These are phyloP conservation scores for Lignosus rhinocerotis DNA, from an alignment of 1,284 basidiomycete genomes.

Conservation along the genomic window DNA sequence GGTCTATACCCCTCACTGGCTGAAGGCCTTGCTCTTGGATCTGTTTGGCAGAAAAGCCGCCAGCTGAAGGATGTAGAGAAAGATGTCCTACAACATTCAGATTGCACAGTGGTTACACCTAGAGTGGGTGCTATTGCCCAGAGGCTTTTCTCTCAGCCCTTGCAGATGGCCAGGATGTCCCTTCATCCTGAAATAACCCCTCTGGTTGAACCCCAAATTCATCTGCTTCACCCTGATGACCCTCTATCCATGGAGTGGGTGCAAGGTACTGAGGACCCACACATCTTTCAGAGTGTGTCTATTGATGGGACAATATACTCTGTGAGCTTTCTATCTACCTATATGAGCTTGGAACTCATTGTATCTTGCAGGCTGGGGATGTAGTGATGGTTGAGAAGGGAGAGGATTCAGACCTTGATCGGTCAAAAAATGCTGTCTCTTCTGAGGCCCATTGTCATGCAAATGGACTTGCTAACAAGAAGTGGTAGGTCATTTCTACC, in stretches of 20 bases:
- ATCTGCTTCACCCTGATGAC: constrained; percentile 43
- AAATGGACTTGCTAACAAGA: constrained; percentile 47
- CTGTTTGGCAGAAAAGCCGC: neutral
- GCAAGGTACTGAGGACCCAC: constrained; percentile 24
- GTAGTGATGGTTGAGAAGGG: constrained; percentile 59
- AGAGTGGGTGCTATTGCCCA: constrained; percentile 47
- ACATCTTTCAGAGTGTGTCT: constrained; percentile 44
- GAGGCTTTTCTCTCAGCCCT: constrained; percentile 47
- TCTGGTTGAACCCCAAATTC: constrained; percentile 4
- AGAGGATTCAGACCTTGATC: constrained; percentile 40
- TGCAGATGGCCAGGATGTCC: constrained; percentile 23
- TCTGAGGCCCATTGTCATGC: constrained; percentile 40
- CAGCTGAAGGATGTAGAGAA: constrained; percentile 29
- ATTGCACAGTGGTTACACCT: constrained; percentile 50
- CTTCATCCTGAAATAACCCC: neutral
- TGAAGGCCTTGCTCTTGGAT: neutral
- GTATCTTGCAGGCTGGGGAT: constrained; percentile 50
- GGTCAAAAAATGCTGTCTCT: constrained; percentile 39
- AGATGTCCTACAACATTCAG: constrained; percentile 41
- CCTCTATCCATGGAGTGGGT: constrained; percentile 54
- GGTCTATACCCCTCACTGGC: neutral
- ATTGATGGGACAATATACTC: constrained; percentile 58
- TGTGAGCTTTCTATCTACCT: constrained; percentile 36
- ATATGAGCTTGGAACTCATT: neutral
- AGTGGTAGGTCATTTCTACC: constrained; percentile 45